A percentile compares a stretch with the other conserved stretches of the same genome.
Evolutionary conservation across 2,329 filamentous ascomycete species (phyloP).

Genomic region (Sporothrix pallida): DNA sequence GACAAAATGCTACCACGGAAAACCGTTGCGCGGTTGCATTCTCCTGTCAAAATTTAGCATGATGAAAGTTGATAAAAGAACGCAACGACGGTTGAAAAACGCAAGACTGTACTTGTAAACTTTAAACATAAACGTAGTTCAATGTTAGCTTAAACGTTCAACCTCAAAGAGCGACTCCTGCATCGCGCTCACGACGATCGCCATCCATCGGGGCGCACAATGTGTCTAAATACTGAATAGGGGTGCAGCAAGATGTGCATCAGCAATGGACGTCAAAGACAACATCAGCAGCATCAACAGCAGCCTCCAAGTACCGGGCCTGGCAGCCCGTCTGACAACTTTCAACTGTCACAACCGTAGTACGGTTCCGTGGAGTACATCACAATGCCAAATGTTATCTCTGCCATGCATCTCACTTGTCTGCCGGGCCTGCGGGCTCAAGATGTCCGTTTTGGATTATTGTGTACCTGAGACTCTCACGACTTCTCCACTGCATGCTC

Average conservation of each 20-base stretch:
- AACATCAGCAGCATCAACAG: not conserved
- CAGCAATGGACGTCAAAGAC: not conserved
- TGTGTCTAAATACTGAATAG: conserved; percentile 12
- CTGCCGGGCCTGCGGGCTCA: not conserved
- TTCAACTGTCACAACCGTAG: not conserved
- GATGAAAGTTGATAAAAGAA: conserved; percentile 8
- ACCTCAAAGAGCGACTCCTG: too few relatives aligned
- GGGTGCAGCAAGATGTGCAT: not conserved
- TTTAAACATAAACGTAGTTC: not conserved
- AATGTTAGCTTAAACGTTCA: not conserved
- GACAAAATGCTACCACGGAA: not conserved
- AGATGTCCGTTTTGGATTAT: not conserved
- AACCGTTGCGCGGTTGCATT: conserved; percentile 4
- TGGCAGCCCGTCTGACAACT: not conserved
- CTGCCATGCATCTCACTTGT: not conserved
- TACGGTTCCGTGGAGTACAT: not conserved
- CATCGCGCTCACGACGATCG: not conserved
- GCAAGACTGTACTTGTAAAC: not conserved
- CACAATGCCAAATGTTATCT: not conserved
- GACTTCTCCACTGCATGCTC: not conserved
- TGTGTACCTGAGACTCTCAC: not conserved
- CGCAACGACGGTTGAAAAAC: not conserved
- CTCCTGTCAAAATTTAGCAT: not conserved
- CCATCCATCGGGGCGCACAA: conserved; percentile 19
- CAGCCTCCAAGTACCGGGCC: not conserved